Percentiles rank a stretch among this genome's conserved stretches.
Conservation (phyloP, 371 early-diverging fungal species). For the Mortierella sp. region DNA sequence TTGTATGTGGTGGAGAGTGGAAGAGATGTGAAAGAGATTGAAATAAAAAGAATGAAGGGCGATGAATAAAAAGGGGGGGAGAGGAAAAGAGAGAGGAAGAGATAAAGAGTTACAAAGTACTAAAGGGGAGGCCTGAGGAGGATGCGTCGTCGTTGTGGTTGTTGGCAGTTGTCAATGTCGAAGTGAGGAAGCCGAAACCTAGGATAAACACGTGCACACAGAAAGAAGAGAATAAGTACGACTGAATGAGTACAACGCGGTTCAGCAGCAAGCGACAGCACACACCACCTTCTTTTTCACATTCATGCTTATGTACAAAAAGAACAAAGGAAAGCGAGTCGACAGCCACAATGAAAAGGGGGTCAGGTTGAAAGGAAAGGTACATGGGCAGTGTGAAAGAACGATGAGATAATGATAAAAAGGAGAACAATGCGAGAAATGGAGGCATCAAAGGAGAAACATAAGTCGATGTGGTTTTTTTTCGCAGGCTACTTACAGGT, state of each 20-base stretch:
- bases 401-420: neutral
- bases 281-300: neutral
- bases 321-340: neutral
- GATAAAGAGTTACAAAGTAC: neutral
- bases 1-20: neutral
- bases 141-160: conserved; percentile 1
- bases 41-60: neutral
- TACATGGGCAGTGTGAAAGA: neutral
- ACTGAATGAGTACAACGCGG: neutral
- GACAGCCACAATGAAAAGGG: neutral
- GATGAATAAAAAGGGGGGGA: neutral
- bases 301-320: neutral
- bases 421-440: neutral
- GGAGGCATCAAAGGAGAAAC: neutral
- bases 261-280: neutral
- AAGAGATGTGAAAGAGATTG: neutral
- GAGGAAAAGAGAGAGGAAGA: neutral
- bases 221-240: neutral
- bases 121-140: neutral
- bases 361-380: neutral
- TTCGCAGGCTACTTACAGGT: conserved; percentile 2
- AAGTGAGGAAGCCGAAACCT: conserved; percentile 10
- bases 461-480: conserved; percentile 1
- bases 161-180: conserved; percentile 13
- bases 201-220: conserved; percentile 12